These are phyloP conservation scores for Thelephora ganbajun DNA, from an alignment of 768 basidiomycete genomes.

Conservation along the genomic window DNA sequence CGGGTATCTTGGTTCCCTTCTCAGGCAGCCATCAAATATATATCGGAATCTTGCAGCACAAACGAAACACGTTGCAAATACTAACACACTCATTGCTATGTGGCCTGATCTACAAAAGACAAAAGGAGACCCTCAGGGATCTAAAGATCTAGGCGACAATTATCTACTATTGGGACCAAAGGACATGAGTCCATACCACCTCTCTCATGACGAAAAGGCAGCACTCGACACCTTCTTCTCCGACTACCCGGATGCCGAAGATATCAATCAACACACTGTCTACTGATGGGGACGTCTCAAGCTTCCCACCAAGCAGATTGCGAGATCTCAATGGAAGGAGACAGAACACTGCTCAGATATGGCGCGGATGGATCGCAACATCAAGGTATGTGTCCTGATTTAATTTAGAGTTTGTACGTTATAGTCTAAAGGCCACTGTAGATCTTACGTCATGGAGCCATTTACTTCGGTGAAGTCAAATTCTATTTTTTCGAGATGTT, in stretches of 20 bases:
- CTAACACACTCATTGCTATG: no score
- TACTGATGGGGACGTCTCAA: slow-evolving; percentile 8
- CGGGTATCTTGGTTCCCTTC: slow-evolving; percentile 13
- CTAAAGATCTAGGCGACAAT: slow-evolving; percentile 10
- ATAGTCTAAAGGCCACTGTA: no score
- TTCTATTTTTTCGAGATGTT: neutral
- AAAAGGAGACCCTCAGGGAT: neutral
- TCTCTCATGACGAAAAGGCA: no score
- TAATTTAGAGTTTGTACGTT: no score
- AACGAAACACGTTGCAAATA: no score
- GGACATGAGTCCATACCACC: slow-evolving; percentile 1
- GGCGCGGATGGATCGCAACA: slow-evolving; percentile 4
- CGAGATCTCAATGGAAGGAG: slow-evolving; percentile 10
- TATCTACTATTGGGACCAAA: slow-evolving; percentile 11
- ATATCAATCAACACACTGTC: no score
- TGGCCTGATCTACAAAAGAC: no score
- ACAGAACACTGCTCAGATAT: neutral
- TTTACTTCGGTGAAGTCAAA: neutral
- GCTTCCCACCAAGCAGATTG: slow-evolving; percentile 10
- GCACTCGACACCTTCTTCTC: neutral
- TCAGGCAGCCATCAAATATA: slow-evolving; percentile 13
- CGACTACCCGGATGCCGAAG: no score
- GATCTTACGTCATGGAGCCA: neutral
- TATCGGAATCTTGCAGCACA: slow-evolving; percentile 16
- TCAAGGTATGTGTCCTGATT: slow-evolving; percentile 5